A percentile compares a stretch with the other conserved stretches of the same genome.
Conservation (phyloP, 805 yeast species). For the Nakazawaea wyomingensis region DNA sequence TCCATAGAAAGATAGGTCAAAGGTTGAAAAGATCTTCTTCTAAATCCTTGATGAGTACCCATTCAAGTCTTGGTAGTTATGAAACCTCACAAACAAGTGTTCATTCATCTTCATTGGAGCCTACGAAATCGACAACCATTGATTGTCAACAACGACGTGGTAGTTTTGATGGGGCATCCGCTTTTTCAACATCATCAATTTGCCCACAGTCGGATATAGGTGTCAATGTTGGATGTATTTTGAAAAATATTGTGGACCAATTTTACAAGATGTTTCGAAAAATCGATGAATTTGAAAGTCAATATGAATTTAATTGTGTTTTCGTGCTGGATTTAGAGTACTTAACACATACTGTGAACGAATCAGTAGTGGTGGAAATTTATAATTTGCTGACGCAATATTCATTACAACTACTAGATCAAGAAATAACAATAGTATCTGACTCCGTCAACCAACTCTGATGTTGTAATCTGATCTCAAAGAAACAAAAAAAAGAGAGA, state of each 20-base stretch:
- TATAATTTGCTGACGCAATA: constrained; percentile 6
- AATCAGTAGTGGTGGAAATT: constrained; percentile 6
- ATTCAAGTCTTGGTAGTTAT: constrained; percentile 1
- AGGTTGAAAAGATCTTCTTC: constrained; percentile 7
- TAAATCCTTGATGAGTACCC: constrained; percentile 2
- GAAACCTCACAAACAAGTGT: constrained; percentile 6
- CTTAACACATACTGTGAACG: background rate
- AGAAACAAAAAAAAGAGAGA: no score
- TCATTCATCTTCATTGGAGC: background rate
- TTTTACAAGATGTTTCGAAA: constrained; percentile 7
- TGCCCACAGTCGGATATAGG: no score
- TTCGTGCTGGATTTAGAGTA: background rate
- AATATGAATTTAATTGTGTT: background rate
- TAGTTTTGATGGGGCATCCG: no score
- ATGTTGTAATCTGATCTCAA: background rate
- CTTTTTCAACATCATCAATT: no score
- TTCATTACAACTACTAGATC: constrained; percentile 4
- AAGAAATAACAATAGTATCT: constrained; percentile 3
- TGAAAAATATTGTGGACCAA: constrained; percentile 9
- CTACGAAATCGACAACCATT: background rate
- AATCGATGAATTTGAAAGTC: background rate
- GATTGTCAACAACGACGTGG: no score
- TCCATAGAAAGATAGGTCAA: constrained; percentile 1
- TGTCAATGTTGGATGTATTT: no score
- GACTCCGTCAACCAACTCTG: no score